A percentile compares a stretch with the other conserved stretches of the same genome.
These are phyloP conservation scores for Russula earlei DNA, from an alignment of 768 basidiomycete genomes.

Conservation along the genomic window DNA sequence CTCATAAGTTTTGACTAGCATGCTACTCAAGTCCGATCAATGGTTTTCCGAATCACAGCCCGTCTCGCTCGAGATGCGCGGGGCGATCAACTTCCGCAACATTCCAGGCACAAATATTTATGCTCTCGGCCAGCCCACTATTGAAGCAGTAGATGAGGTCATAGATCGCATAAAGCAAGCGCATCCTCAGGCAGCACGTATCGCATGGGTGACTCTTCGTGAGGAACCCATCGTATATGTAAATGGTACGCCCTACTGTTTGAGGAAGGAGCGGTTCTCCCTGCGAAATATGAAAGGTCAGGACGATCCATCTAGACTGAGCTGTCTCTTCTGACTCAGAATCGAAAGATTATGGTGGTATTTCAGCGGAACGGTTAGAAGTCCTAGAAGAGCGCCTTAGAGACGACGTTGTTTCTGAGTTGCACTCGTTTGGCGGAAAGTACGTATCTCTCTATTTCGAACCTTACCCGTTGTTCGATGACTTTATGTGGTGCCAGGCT, in stretches of 20 bases:
- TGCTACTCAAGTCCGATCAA: constrained; percentile 85
- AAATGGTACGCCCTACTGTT: constrained; percentile 86
- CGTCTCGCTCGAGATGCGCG: constrained; percentile 63
- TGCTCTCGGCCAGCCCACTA: constrained; percentile 87
- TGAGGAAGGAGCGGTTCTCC: constrained; percentile 76
- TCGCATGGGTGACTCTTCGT: constrained; percentile 89
- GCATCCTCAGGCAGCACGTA: constrained; percentile 49
- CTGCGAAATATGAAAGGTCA: constrained; percentile 90
- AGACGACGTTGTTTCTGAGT: constrained; percentile 79
- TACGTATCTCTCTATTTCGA: constrained; percentile 24
- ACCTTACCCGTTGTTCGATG: neutral
- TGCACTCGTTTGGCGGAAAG: constrained; percentile 78
- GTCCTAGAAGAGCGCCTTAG: constrained; percentile 83
- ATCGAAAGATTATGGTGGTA: constrained; percentile 79
- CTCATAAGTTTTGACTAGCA: constrained; percentile 34
- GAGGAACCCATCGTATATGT: constrained; percentile 90
- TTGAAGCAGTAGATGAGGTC: constrained; percentile 79
- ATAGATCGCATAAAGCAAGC: constrained; percentile 50
- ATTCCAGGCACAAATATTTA: constrained; percentile 76
- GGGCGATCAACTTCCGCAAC: constrained; percentile 92
- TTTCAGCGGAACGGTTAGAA: constrained; percentile 83
- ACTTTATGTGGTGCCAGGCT: constrained; percentile 42
- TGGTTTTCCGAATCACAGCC: constrained; percentile 70
- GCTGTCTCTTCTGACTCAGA: constrained; percentile 1
- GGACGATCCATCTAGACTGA: neutral